Evolutionary conservation across 2,329 filamentous ascomycete species (phyloP).

Genomic region (Bipolaris zeicola): DNA sequence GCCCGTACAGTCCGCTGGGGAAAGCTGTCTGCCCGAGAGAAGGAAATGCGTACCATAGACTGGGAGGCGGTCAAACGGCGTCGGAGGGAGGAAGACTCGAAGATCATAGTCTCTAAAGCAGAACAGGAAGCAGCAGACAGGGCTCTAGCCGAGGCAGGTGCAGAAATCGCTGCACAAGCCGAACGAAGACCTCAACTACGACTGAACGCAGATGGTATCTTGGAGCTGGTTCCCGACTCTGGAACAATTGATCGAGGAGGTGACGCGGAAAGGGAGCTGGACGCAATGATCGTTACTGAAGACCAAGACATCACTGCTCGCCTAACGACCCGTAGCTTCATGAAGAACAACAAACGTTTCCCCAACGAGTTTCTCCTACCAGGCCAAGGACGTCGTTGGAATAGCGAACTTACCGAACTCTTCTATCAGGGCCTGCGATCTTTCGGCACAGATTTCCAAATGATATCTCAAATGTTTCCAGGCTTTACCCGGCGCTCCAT

Average conservation of each 20-base stretch:
- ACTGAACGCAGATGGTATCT: constrained; percentile 66
- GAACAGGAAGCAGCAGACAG: constrained; percentile 31
- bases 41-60: constrained; percentile 72
- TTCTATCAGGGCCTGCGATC: constrained; percentile 77
- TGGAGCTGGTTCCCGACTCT: constrained; percentile 72
- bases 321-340: constrained; percentile 71
- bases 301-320: constrained; percentile 79
- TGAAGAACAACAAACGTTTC: constrained; percentile 63
- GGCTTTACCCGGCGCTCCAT: constrained; percentile 73
- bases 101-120: constrained; percentile 27
- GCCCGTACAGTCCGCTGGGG: constrained; percentile 68
- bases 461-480: constrained; percentile 77
- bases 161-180: constrained; percentile 19
- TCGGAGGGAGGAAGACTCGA: constrained; percentile 43
- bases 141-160: constrained; percentile 23
- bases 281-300: constrained; percentile 66
- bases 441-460: constrained; percentile 84
- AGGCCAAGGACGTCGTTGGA: constrained; percentile 63
- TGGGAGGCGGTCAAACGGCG: constrained; percentile 56
- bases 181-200: constrained; percentile 60
- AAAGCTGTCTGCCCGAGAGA: constrained; percentile 75
- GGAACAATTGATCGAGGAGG: constrained; percentile 72
- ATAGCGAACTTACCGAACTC: constrained; percentile 69
- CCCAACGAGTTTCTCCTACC: constrained; percentile 53
- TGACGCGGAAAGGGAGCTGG: constrained; percentile 61